Evolutionary conservation across 2,329 filamentous ascomycete species (phyloP).

Genomic region (Tolypocladium pustulatum): DNA sequence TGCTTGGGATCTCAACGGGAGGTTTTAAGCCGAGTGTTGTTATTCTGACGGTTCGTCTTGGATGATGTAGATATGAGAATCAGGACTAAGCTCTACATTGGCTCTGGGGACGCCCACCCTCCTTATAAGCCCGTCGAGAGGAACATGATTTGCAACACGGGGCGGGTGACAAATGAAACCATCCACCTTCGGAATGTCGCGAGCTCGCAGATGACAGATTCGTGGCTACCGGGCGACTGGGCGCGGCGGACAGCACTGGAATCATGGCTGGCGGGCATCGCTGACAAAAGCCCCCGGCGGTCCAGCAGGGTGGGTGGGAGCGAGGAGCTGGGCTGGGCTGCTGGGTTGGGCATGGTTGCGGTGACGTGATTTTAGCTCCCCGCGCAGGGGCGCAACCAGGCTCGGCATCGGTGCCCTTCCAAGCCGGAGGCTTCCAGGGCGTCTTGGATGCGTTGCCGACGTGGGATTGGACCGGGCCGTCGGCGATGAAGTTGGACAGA

Average conservation of each 20-base stretch:
- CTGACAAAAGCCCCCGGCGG: not conserved
- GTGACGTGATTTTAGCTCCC: not conserved
- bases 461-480: not conserved
- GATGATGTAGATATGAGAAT: not conserved
- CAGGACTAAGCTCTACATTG: too few species aligned
- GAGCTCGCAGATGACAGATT: not conserved
- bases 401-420: not conserved
- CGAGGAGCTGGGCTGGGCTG: too few species aligned
- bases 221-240: too few species aligned
- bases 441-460: not conserved
- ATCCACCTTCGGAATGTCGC: constrained; percentile 1
- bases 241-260: not conserved
- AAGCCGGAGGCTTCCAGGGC: not conserved
- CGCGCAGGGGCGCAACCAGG: not conserved
- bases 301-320: not conserved
- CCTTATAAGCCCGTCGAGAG: not conserved
- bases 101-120: not conserved
- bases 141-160: not conserved
- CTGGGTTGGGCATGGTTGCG: not conserved
- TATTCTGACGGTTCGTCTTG: not conserved
- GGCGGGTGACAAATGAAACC: not conserved
- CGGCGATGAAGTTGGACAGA: not conserved
- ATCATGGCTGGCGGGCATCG: not conserved
- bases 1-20: not conserved
- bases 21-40: not conserved